A percentile compares a stretch with the other conserved stretches of the same genome.
These are phyloP conservation scores for Didymella segeticola DNA, from an alignment of 2,329 filamentous ascomycete genomes.

Conservation along the genomic window DNA sequence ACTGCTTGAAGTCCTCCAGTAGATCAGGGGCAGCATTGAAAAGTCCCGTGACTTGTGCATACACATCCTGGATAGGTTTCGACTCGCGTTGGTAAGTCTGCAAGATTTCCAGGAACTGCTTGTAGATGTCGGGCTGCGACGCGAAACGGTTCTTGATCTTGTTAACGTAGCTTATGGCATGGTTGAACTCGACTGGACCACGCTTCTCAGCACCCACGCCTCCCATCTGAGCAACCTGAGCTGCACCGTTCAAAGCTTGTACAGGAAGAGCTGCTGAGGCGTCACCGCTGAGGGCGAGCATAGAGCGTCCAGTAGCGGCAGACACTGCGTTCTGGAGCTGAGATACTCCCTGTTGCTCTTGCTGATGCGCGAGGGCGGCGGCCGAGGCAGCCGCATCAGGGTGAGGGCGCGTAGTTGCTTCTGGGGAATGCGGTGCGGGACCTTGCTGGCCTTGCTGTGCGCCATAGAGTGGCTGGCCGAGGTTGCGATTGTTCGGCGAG, in stretches of 20 bases:
- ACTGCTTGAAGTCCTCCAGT: conserved; percentile 98
- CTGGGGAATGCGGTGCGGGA: conserved; percentile 47
- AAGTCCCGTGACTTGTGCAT: conserved; percentile 91
- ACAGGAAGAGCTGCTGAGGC: conserved; percentile 59
- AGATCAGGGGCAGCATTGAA: conserved; percentile 95
- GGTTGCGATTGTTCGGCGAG: conserved; percentile 53
- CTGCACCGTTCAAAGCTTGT: conserved; percentile 67
- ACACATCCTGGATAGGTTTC: conserved; percentile 98
- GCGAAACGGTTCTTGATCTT: conserved; percentile 99
- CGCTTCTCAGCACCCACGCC: conserved; percentile 72
- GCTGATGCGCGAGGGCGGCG: conserved; percentile 61
- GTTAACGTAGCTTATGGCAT: conserved; percentile 98
- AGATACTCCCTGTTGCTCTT: conserved; percentile 70
- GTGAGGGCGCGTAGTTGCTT: conserved; percentile 46
- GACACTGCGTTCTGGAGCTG: conserved; percentile 71
- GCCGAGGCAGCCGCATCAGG: conserved; percentile 49
- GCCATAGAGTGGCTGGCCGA: conserved; percentile 50
- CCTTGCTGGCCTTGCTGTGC: conserved; percentile 43
- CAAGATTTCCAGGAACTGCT: conserved; percentile 96
- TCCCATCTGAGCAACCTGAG: conserved; percentile 63
- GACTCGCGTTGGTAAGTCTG: conserved; percentile 98
- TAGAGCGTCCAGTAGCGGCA: conserved; percentile 60
- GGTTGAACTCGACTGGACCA: conserved; percentile 97
- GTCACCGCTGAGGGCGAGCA: conserved; percentile 59
- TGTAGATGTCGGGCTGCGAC: conserved; percentile 97